Evolutionary conservation across 2,329 filamentous ascomycete species (phyloP).

Genomic region (Madurella mycetomatis): DNA sequence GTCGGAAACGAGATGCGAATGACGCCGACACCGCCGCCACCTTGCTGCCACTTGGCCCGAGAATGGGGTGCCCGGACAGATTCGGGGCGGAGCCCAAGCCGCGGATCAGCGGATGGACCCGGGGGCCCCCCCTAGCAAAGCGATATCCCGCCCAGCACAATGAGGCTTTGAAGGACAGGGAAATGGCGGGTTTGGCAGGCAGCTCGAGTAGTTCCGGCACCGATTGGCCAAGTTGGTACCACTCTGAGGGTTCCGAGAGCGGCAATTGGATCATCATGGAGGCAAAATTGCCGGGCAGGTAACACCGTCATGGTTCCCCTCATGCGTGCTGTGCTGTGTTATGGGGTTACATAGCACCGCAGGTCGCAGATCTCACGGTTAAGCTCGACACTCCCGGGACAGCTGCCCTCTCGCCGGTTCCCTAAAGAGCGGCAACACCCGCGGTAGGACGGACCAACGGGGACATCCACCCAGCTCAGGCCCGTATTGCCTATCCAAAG

Average conservation of each 20-base stretch:
- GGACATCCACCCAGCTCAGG: background rate
- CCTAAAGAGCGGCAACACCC: conserved; percentile 1
- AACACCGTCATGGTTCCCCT: too few relatives aligned
- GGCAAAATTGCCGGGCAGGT: too few relatives aligned
- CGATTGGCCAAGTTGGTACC: too few relatives aligned
- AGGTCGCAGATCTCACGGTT: background rate
- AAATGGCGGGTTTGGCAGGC: too few relatives aligned
- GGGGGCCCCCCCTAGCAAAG: too few relatives aligned
- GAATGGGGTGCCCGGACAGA: background rate
- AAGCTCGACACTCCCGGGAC: background rate
- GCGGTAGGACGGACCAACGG: background rate
- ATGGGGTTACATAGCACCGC: background rate
- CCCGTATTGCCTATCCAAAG: background rate
- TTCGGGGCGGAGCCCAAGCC: background rate
- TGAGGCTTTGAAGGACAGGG: too few relatives aligned
- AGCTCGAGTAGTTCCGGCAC: too few relatives aligned
- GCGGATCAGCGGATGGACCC: background rate
- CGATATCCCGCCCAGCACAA: too few relatives aligned
- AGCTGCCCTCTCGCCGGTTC: background rate
- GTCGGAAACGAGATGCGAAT: conserved; percentile 11
- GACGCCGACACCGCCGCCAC: background rate
- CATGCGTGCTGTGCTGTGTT: too few relatives aligned
- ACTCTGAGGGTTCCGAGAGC: too few relatives aligned
- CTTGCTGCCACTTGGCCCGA: background rate
- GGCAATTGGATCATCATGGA: too few relatives aligned